Percentiles rank a stretch among this genome's conserved stretches.
These are phyloP conservation scores for Brasilioporus rufonigricans DNA, from an alignment of 768 basidiomycete species.

Conservation along the genomic window DNA sequence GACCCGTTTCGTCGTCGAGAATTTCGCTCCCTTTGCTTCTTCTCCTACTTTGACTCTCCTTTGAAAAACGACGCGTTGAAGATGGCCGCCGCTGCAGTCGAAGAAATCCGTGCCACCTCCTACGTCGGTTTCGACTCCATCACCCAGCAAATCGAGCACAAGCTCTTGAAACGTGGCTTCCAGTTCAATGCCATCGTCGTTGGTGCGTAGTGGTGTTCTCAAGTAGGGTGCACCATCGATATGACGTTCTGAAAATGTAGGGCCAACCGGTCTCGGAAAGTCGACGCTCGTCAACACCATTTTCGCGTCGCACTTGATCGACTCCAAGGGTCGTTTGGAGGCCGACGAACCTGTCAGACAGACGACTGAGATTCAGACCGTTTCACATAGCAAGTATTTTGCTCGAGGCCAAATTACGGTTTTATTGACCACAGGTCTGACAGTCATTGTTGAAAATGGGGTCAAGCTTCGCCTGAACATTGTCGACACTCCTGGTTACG, in stretches of 20 bases:
- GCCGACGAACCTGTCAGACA: constrained; percentile 88
- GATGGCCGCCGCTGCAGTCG: constrained; percentile 47
- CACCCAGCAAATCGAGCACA: constrained; percentile 97
- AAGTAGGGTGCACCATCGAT: neutral
- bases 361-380: constrained; percentile 96
- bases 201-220: constrained; percentile 51
- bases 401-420: neutral
- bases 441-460: constrained; percentile 95
- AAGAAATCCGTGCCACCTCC: constrained; percentile 86
- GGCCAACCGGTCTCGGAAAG: constrained; percentile 97
- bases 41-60: constrained; percentile 16
- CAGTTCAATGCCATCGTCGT: constrained; percentile 99
- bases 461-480: constrained; percentile 95
- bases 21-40: constrained; percentile 15
- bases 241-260: constrained; percentile 37
- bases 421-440: constrained; percentile 11
- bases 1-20: constrained; percentile 13
- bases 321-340: constrained; percentile 91
- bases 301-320: constrained; percentile 97
- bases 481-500: constrained; percentile 97
- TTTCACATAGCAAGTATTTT: constrained; percentile 75
- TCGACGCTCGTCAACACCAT: constrained; percentile 99
- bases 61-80: constrained; percentile 12
- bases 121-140: constrained; percentile 99
- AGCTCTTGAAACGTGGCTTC: constrained; percentile 98